Base-by-base conservation (phyloP, 192 early-diverging fungal species). In the Lobosporangium transversale region DNA sequence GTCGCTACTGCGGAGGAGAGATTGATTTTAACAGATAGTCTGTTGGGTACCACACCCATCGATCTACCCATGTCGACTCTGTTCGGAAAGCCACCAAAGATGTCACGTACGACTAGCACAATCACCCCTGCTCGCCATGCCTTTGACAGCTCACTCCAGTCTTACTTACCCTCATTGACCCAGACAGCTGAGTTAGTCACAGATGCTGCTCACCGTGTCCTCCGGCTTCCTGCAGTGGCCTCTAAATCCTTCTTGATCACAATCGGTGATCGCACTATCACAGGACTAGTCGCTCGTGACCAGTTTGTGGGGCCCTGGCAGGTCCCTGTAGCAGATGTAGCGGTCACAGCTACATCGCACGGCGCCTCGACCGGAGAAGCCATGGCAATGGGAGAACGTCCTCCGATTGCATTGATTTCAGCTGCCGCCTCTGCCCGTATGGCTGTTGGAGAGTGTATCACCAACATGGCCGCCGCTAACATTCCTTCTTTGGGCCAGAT, bases 271-370 rank as follows among this genome's bases (percentile, higher is more conserved):
- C 91, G 98, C 14, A 93, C 93, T 0, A 90, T 99, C 32, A 95
- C 96, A 27, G 98, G 96, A 15, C 78, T 98, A 62, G 95, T 98
- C 3, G 93, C 90, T 20, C 92, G 97, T 45, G 98, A 99, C 60
- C 98, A 98, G 66, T 90, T 98, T 88, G 98, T 99, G 31, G 98
- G 98, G 11, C 95, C 97, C 2, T 99, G 98, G 98, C 97, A 99
- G 80, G 89, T 94, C 47, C 98, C 98, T 44, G 97, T 99, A 20
- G 94, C 98, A 26, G 97, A 99, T 82, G 97, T 97, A 12, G 90
- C 94, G 1, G 94, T 99, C 12, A 94, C 90, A n/a, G 82, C 84
- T n/a, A 88, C 95, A 3, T 89, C 90, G 17, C 90, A 92, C 75
- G 88, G 87, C 44, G 69, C 83, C 59, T 89, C 90, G 53, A 78